A percentile compares a stretch with the other conserved stretches of the same genome.
phyloP scores from a whole-genome alignment of 1,284 basidiomycete species.

The Apiotrichum brassicae region DNA sequence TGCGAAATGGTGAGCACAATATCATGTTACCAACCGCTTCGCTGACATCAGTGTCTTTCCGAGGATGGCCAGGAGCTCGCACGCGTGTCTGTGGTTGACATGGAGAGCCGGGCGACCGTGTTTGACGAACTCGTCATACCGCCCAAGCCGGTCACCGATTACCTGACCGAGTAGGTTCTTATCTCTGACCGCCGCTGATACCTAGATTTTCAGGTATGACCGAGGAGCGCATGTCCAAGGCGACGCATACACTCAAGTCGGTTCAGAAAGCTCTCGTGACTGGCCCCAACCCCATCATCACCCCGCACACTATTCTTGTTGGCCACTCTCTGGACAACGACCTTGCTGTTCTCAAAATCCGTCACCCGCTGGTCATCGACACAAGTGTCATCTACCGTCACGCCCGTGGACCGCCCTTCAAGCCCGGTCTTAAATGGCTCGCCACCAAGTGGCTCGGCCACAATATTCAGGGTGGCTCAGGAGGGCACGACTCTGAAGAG shows the following conservation, averaged over 20 bases:
- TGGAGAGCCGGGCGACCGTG: conserved; percentile 59
- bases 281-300: conserved; percentile 49
- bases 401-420: conserved; percentile 78
- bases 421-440: conserved; percentile 86
- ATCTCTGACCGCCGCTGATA: conserved; percentile 5
- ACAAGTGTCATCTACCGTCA: conserved; percentile 83
- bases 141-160: conserved; percentile 70
- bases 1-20: conserved; percentile 76
- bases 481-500: conserved; percentile 85
- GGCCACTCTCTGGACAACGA: conserved; percentile 92
- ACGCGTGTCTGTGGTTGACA: conserved; percentile 74
- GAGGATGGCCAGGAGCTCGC: conserved; percentile 81
- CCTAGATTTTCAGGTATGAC: conserved; percentile 85
- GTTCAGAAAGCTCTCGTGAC: conserved; percentile 65
- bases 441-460: conserved; percentile 80
- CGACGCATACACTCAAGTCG: conserved; percentile 67
- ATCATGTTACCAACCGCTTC: not conserved
- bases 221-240: conserved; percentile 57
- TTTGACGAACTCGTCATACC: conserved; percentile 86
- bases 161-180: conserved; percentile 65
- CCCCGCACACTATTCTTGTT: conserved; percentile 72
- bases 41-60: conserved; percentile 62
- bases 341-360: conserved; percentile 71
- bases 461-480: conserved; percentile 68
- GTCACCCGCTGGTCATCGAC: conserved; percentile 78